Evolutionary conservation across 73 alveolate genomes (phyloP), one percentile per base, ranked within the genome.

Genomic region (Halteria grandinella): DNA sequence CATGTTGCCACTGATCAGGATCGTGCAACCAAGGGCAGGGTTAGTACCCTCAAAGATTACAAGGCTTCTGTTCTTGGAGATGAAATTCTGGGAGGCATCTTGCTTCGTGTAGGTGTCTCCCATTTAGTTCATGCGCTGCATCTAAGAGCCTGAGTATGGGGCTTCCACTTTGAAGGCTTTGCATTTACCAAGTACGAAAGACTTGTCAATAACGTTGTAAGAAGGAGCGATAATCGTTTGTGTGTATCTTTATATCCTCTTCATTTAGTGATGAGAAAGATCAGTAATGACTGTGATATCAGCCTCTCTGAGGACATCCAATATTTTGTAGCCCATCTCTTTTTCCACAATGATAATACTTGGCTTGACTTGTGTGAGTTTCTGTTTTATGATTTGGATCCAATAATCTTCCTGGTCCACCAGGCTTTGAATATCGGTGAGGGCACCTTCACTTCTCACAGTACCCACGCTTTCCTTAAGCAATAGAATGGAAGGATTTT

Each of bases 271-370:
- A 3, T 17, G 31, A 8, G 53, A 60, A 7, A 89, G 75, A 41
- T 89, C 84, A 0, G 89, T 50, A 21, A 89, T 55, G 12, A 84
- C 87, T 2, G 92, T 84, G 3, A 89, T 84, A 17, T 69, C 69
- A 45, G 58, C 70, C 23, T 80, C 89, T 57, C 85, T 55, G n/a
- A 94, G 53, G 32, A 60, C 39, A 32, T 83, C 87, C 12, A 85
- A 41, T 21, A 82, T 66, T 33, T 55, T 31, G 44, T 79, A 69
- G 0, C 97, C 79, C 49, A 75, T 82, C 36, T 85, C 87, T 48
- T 86, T 72, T 43, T 92, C 95, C 17, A 94, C 81, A 25, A 94
- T 49, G 60, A 94, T 81, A 7, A 94, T 72, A 85, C 89, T 83
- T 1, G 99, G 97, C 53, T 76, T 66, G 43, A 86, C 90, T 24